These are phyloP conservation scores for Camelina hispida DNA, from an alignment of 345 rosid species.

Conservation along the genomic window DNA sequence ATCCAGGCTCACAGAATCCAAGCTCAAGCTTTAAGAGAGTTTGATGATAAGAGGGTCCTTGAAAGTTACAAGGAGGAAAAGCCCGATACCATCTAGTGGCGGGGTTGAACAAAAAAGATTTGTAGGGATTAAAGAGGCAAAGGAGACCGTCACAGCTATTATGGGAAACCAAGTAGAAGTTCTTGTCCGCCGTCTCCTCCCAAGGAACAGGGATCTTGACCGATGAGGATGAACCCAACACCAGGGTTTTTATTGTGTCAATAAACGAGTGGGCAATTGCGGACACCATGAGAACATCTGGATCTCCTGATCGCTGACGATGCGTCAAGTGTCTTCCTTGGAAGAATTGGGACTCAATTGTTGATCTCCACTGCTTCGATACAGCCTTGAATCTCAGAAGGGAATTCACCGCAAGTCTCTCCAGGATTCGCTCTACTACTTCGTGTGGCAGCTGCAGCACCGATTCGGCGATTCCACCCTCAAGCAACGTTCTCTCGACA, in stretches of 20 bases:
- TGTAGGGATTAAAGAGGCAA: not conserved
- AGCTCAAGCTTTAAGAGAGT: fast-evolving
- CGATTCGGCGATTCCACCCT: not conserved
- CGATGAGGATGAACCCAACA: not conserved
- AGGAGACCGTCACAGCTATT: not conserved
- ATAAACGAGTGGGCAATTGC: no score
- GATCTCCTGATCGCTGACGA: constrained; percentile 3
- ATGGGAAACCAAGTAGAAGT: not conserved
- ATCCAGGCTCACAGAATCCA: not conserved
- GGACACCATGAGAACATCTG: constrained; percentile 6
- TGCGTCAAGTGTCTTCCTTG: not conserved
- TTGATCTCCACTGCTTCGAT: not conserved
- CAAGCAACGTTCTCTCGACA: not conserved
- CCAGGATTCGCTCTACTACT: not conserved
- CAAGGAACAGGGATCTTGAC: not conserved
- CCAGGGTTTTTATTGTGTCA: not conserved
- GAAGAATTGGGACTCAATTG: not conserved
- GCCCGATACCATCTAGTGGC: not conserved
- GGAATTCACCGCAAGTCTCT: not conserved
- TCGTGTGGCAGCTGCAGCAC: not conserved
- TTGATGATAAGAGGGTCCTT: not conserved
- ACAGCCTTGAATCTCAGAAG: not conserved
- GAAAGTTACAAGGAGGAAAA: not conserved
- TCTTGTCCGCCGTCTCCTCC: not conserved
- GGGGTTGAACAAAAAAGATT: not conserved